These are phyloP conservation scores for Ulota crispa DNA, from an alignment of 225 moss, liverwort and hornwort genomes.

Conservation along the genomic window DNA sequence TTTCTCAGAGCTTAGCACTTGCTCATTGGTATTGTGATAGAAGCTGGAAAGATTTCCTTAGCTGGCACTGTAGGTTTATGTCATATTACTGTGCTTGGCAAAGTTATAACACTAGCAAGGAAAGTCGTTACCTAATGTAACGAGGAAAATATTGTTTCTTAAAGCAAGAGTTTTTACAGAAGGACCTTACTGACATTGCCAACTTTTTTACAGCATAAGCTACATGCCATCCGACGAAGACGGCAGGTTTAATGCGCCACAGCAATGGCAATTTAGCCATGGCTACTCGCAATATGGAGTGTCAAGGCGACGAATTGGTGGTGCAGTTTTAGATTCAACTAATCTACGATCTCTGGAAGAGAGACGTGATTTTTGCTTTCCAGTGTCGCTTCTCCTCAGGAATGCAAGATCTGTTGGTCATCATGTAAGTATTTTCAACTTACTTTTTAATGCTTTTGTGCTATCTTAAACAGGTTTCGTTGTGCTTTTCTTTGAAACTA, in stretches of 20 bases:
- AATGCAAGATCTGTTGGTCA: conserved; percentile 88
- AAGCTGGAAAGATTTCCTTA: no score
- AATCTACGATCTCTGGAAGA: conserved; percentile 77
- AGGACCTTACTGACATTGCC: conserved; percentile 7
- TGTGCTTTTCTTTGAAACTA: background rate
- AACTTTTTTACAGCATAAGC: conserved; percentile 51
- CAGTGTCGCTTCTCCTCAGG: conserved; percentile 66
- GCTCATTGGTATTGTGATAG: background rate
- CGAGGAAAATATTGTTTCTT: background rate
- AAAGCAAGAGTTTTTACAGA: background rate
- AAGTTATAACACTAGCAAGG: background rate
- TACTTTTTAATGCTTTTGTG: background rate
- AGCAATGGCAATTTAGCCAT: conserved; percentile 75
- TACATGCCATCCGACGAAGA: conserved; percentile 57
- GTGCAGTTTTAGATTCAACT: conserved; percentile 71
- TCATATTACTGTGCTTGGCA: background rate
- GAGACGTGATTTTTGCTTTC: conserved; percentile 52
- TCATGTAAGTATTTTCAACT: conserved; percentile 54
- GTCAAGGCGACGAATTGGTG: conserved; percentile 84
- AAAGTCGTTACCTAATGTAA: background rate
- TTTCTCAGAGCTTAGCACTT: background rate
- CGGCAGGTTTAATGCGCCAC: conserved; percentile 62
- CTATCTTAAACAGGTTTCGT: background rate
- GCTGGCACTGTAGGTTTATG: background rate
- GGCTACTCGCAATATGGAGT: conserved; percentile 72